These are phyloP conservation scores for Pyrus betulifolia DNA, from an alignment of 306 rosid genomes.

Conservation along the genomic window DNA sequence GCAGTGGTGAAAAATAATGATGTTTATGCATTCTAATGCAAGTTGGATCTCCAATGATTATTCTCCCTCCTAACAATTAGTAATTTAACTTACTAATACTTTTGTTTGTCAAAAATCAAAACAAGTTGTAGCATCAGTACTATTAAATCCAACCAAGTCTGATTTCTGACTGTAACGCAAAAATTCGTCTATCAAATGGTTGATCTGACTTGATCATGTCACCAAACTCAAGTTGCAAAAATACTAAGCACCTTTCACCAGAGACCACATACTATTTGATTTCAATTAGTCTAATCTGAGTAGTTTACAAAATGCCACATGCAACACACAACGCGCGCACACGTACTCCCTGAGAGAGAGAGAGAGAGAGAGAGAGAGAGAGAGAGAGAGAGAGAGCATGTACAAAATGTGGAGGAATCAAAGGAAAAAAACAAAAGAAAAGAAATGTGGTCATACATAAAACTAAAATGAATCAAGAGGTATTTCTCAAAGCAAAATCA, in stretches of 20 bases:
- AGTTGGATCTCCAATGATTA: too few relatives aligned
- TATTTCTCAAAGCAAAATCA: constrained; percentile 12
- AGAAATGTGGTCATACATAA: constrained; percentile 12
- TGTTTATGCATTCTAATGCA: too few relatives aligned
- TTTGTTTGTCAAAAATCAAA: too few relatives aligned
- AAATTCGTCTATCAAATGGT: constrained; percentile 31
- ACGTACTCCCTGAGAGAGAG: background rate
- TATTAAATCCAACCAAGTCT: constrained; percentile 1
- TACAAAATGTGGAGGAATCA: constrained; percentile 30
- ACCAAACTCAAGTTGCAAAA: constrained; percentile 22
- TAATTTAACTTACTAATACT: too few relatives aligned
- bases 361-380: background rate
- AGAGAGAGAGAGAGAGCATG: constrained; percentile 2
- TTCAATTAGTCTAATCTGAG: constrained; percentile 12
- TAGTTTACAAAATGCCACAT: constrained; percentile 13
- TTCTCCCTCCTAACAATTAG: too few relatives aligned
- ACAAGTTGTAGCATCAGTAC: too few relatives aligned
- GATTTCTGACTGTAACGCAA: constrained; percentile 2
- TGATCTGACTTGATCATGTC: constrained; percentile 34
- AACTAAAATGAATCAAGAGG: constrained; percentile 18
- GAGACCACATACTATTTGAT: constrained; percentile 23
- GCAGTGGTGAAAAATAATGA: too few relatives aligned
- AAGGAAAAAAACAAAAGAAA: background rate
- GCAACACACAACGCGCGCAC: background rate
- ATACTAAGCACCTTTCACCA: constrained; percentile 22